These are phyloP conservation scores for Sanghuangporus sanghuang DNA, from an alignment of 1,284 basidiomycete species.

Conservation along the genomic window DNA sequence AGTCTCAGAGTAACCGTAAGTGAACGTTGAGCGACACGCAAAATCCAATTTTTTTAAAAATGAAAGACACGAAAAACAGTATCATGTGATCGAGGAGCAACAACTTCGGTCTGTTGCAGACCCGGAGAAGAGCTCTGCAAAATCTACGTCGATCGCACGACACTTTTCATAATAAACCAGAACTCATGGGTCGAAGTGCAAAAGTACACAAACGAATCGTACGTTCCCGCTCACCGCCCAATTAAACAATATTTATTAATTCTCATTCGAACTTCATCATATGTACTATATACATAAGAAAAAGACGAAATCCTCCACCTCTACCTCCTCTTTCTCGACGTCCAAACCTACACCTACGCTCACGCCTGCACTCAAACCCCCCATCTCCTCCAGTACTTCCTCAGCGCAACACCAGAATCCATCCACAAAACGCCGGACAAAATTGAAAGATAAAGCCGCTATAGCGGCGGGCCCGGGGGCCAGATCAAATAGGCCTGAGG, in stretches of 20 bases:
- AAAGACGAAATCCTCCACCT: neutral
- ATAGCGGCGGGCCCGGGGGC: conserved; percentile 20
- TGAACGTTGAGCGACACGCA: no score
- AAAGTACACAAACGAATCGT: conserved; percentile 39
- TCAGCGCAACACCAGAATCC: conserved; percentile 32
- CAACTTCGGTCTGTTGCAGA: neutral
- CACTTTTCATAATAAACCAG: neutral
- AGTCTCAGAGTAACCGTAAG: no score
- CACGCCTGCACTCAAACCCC: conserved; percentile 14
- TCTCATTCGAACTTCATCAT: neutral
- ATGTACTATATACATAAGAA: conserved; percentile 7
- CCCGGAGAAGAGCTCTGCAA: no score
- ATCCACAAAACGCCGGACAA: conserved; percentile 29
- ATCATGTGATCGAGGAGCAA: no score
- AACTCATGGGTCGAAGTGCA: conserved; percentile 36
- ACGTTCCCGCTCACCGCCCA: conserved; percentile 15
- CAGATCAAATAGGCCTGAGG: conserved; percentile 23
- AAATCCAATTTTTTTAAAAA: no score
- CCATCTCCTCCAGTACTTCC: conserved; percentile 18
- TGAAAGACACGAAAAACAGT: no score
- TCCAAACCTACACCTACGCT: conserved; percentile 8
- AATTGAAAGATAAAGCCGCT: conserved; percentile 38
- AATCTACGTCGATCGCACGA: no score
- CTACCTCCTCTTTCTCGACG: neutral
- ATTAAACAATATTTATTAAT: neutral